phyloP scores from a whole-genome alignment of 2,329 filamentous ascomycete genomes.

The Penicillium frequentans region DNA sequence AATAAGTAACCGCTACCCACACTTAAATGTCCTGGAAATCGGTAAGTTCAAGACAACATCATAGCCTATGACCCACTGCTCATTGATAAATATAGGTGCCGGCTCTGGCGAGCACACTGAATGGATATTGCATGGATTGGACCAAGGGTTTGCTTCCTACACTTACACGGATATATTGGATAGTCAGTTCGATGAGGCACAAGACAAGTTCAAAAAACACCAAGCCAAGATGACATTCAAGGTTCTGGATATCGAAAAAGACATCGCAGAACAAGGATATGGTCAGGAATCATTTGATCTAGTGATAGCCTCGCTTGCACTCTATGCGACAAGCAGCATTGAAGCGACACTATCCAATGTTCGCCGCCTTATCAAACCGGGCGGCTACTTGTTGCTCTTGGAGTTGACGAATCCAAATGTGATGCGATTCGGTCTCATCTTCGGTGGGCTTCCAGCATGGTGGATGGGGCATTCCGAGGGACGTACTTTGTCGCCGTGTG shows the following conservation, averaged over 20 bases:
- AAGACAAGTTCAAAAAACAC: conserved; percentile 28
- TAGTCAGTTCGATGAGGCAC: conserved; percentile 43
- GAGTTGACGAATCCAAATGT: conserved; percentile 36
- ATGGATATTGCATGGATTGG: conserved; percentile 9
- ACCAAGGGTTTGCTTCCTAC: conserved; percentile 38
- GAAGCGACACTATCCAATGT: conserved; percentile 28
- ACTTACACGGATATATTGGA: conserved; percentile 49
- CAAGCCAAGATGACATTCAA: conserved; percentile 35
- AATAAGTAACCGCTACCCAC: conserved; percentile 43
- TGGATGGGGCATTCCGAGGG: conserved; percentile 33
- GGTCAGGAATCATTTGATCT: conserved; percentile 36
- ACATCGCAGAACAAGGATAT: conserved; percentile 36
- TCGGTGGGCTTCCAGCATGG: conserved; percentile 38
- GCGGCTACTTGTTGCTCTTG: conserved; percentile 48
- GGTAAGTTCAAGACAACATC: conserved; percentile 11
- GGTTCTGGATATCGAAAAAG: conserved; percentile 35
- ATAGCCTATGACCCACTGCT: neutral
- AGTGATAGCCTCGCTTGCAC: conserved; percentile 37
- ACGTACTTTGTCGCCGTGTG: conserved; percentile 24
- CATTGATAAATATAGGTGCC: conserved; percentile 8
- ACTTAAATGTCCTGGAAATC: conserved; percentile 46
- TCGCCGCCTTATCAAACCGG: conserved; percentile 44
- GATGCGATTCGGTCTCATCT: conserved; percentile 26
- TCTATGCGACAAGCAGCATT: conserved; percentile 30
- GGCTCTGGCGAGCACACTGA: conserved; percentile 15